Evolutionary conservation across 1,139 yeast species (phyloP).

Genomic region (Petasospora rhodanensis): DNA sequence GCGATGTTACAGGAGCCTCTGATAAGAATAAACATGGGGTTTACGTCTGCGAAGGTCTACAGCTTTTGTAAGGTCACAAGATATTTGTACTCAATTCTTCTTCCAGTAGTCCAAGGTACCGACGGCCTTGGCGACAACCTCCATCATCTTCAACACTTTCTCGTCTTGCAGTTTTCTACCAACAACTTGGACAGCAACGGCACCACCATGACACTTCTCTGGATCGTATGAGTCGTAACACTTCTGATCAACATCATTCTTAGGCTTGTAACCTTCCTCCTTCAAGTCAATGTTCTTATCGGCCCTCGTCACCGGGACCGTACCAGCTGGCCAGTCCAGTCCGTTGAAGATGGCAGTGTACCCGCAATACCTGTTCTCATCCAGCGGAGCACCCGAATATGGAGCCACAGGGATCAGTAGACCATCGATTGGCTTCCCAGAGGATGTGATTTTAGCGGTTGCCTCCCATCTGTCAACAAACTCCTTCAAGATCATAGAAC

Average conservation of each 20-base stretch:
- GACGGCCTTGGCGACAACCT: constrained; percentile 22
- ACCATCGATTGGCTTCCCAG: constrained; percentile 43
- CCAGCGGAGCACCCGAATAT: constrained; percentile 32
- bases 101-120: constrained; percentile 23
- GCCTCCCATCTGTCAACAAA: constrained; percentile 26
- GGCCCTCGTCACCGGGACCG: constrained; percentile 51
- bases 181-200: constrained; percentile 39
- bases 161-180: constrained; percentile 42
- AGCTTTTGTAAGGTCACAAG: too few species aligned
- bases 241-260: constrained; percentile 18
- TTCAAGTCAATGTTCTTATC: constrained; percentile 30
- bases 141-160: constrained; percentile 38
- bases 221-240: constrained; percentile 30
- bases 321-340: constrained; percentile 54
- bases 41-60: too few species aligned
- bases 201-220: constrained; percentile 39
- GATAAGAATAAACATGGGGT: too few species aligned
- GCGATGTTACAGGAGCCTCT: too few species aligned
- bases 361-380: constrained; percentile 20
- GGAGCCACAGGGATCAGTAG: constrained; percentile 44
- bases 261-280: constrained; percentile 16
- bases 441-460: constrained; percentile 25
- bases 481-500: constrained; percentile 31
- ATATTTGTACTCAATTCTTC: too few species aligned
- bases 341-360: constrained; percentile 60